Percentiles rank a stretch among this genome's conserved stretches.
These are phyloP conservation scores for Pseudogymnoascus sp. DNA, from an alignment of 2,329 filamentous ascomycete genomes.

Conservation along the genomic window DNA sequence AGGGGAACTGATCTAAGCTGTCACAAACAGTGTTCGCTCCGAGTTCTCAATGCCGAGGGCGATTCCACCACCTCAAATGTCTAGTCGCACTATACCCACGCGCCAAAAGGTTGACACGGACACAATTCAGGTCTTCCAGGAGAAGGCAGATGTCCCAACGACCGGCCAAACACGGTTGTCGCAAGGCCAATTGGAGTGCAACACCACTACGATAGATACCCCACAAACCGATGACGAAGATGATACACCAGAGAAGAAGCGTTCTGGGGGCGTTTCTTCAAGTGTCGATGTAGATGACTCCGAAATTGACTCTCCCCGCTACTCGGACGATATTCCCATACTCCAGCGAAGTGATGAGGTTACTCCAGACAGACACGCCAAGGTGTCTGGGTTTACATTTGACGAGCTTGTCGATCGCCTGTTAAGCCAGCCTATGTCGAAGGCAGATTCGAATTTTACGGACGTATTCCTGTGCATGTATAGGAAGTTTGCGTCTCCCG, in stretches of 20 bases:
- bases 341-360: conserved; percentile 61
- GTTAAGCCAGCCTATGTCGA: conserved; percentile 72
- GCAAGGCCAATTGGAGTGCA: not conserved
- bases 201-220: not conserved
- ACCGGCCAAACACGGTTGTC: not conserved
- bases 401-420: conserved; percentile 83
- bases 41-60: not conserved
- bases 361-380: conserved; percentile 48
- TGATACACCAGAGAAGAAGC: not conserved
- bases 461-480: conserved; percentile 89
- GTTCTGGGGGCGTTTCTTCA: conserved; percentile 18
- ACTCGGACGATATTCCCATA: conserved; percentile 62
- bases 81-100: not conserved
- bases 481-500: conserved; percentile 83
- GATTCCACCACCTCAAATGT: not conserved
- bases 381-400: conserved; percentile 49
- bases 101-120: not conserved
- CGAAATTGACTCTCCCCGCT: conserved; percentile 58
- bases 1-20: not conserved
- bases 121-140: not conserved
- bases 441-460: conserved; percentile 81
- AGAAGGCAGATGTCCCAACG: not conserved
- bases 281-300: conserved; percentile 52
- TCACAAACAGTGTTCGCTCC: not conserved
- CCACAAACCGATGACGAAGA: not conserved